These are phyloP conservation scores for Ceraceosorus bombacis DNA, from an alignment of 1,284 basidiomycete species.

Conservation along the genomic window DNA sequence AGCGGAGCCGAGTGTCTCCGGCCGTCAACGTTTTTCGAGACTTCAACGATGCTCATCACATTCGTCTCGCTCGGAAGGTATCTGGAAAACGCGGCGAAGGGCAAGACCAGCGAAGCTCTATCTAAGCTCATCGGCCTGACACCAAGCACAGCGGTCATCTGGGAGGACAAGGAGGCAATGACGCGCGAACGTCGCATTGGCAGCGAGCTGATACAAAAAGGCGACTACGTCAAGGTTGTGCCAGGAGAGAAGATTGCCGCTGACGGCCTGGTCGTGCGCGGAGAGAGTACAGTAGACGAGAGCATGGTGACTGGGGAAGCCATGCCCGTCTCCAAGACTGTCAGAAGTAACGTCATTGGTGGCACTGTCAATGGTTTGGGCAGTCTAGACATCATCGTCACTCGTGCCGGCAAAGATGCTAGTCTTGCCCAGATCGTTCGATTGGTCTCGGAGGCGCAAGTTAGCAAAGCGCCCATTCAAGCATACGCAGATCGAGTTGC, in stretches of 20 bases:
- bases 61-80: slow-evolving; percentile 93
- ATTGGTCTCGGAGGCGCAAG: slow-evolving; percentile 96
- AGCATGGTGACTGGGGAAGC: slow-evolving; percentile 96
- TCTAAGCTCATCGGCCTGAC: slow-evolving; percentile 91
- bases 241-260: slow-evolving; percentile 96
- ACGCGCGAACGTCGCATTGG: slow-evolving; percentile 81
- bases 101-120: slow-evolving; percentile 88
- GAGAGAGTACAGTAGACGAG: slow-evolving; percentile 84
- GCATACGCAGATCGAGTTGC: slow-evolving; percentile 91
- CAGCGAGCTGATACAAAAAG: slow-evolving; percentile 88
- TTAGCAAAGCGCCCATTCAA: slow-evolving; percentile 94
- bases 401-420: slow-evolving; percentile 89
- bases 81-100: slow-evolving; percentile 93
- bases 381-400: slow-evolving; percentile 90
- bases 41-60: slow-evolving; percentile 95
- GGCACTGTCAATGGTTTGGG: slow-evolving; percentile 95
- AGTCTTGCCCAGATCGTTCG: slow-evolving; percentile 91
- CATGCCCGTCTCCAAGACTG: slow-evolving; percentile 74
- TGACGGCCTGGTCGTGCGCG: slow-evolving; percentile 79
- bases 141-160: slow-evolving; percentile 90
- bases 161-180: slow-evolving; percentile 56
- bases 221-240: slow-evolving; percentile 85
- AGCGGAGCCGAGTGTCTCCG: slow-evolving; percentile 54
- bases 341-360: slow-evolving; percentile 79
- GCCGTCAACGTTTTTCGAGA: slow-evolving; percentile 94